Percentiles rank a stretch among this genome's conserved stretches.
Evolutionary conservation across 225 moss, liverwort and hornwort genomes (phyloP).

Genomic region (Rhytidiadelphus loreus): DNA sequence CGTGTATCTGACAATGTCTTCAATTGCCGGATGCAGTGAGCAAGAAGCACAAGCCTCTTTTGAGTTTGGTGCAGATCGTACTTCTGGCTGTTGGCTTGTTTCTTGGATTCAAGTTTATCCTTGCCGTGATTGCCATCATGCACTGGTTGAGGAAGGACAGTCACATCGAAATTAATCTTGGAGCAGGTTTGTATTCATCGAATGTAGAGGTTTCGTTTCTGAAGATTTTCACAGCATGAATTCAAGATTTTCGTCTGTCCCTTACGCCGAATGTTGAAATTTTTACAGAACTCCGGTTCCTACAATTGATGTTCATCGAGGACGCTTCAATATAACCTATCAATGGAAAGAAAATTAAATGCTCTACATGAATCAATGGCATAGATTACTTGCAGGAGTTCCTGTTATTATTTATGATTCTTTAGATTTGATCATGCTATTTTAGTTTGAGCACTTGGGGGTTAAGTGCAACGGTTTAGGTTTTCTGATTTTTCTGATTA

Average conservation of each 20-base stretch:
- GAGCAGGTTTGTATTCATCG: neutral
- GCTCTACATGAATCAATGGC: neutral
- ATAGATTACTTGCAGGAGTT: neutral
- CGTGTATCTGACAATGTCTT: neutral
- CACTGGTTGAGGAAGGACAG: constrained; percentile 27
- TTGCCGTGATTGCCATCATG: constrained; percentile 19
- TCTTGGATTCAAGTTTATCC: constrained; percentile 16
- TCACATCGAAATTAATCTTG: constrained; percentile 22
- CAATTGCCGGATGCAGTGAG: neutral
- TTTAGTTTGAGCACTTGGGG: neutral
- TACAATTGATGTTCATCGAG: neutral
- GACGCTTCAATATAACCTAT: neutral
- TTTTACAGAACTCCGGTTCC: neutral
- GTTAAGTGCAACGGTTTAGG: neutral
- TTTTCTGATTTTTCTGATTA: neutral
- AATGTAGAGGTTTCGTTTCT: neutral
- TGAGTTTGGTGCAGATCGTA: constrained; percentile 33
- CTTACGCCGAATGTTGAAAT: too few relatives aligned
- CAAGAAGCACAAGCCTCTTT: neutral
- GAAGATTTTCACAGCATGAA: neutral
- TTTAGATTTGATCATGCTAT: too few relatives aligned
- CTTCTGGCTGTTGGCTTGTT: constrained; percentile 35
- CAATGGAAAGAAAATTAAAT: neutral
- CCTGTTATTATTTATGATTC: neutral
- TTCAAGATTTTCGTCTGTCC: neutral